Conservation (phyloP, 179 eudicot species). For the Beta lomatogona region DNA sequence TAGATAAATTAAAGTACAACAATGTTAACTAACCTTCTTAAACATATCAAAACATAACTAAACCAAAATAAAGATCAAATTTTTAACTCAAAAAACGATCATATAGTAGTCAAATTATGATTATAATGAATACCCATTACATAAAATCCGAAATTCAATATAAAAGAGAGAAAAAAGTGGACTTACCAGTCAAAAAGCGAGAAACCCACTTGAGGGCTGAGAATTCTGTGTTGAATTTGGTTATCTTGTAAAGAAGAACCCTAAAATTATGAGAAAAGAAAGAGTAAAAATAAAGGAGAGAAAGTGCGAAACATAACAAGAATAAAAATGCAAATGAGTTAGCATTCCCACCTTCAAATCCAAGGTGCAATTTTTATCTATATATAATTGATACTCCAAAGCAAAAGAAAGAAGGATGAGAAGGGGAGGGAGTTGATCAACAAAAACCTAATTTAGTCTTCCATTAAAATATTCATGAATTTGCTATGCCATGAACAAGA, state of each 20-base stretch:
- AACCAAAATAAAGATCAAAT: background rate
- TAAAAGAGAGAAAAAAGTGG: slow-evolving; percentile 5
- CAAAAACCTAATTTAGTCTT: no score
- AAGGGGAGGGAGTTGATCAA: no score
- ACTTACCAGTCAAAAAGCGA: slow-evolving; percentile 25
- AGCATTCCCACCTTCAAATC: no score
- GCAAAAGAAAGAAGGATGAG: no score
- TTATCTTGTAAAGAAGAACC: slow-evolving; percentile 18
- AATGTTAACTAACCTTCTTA: no score
- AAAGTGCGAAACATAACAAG: no score
- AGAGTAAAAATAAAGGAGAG: background rate
- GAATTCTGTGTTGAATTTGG: slow-evolving; percentile 27
- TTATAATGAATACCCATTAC: slow-evolving; percentile 7
- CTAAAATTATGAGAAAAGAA: slow-evolving; percentile 14
- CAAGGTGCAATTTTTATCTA: no score
- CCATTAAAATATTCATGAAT: no score
- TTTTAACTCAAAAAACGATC: slow-evolving; percentile 10
- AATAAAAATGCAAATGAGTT: background rate
- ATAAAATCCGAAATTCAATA: background rate
- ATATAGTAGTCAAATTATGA: background rate
- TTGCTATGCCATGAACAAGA: no score
- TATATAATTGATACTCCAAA: no score
- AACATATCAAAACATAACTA: background rate
- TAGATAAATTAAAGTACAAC: no score
- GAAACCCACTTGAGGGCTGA: slow-evolving; percentile 19